Evolutionary conservation across 768 basidiomycete species (phyloP).

Genomic region (Cantharellus anzutake): DNA sequence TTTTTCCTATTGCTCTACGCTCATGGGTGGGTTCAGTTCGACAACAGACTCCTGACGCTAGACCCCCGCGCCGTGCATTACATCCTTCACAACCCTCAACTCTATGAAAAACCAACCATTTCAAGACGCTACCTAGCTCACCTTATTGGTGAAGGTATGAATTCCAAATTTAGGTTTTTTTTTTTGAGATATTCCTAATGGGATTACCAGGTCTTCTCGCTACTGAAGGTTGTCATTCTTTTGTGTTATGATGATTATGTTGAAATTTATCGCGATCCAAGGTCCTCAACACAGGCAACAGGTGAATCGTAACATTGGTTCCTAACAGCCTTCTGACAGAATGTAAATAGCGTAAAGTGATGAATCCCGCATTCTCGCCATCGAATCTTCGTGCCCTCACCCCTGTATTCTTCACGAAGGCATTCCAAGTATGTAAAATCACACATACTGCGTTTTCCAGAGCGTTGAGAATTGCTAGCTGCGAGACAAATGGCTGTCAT

Average conservation of each 20-base stretch:
- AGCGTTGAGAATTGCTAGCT: slow-evolving; percentile 18
- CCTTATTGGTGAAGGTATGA: slow-evolving; percentile 50
- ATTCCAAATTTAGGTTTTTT: slow-evolving; percentile 1
- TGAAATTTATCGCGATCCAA: neutral
- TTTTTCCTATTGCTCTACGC: slow-evolving; percentile 22
- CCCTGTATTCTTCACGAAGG: slow-evolving; percentile 42
- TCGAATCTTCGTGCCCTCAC: slow-evolving; percentile 29
- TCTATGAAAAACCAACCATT: slow-evolving; percentile 71
- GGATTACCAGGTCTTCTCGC: slow-evolving; percentile 21
- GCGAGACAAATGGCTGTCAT: slow-evolving; percentile 25
- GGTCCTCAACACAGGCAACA: slow-evolving; percentile 59
- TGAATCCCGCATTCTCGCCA: slow-evolving; percentile 34
- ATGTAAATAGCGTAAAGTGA: slow-evolving; percentile 26
- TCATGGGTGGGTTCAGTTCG: slow-evolving; percentile 24
- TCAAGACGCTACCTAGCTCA: slow-evolving; percentile 53
- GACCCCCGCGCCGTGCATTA: slow-evolving; percentile 61
- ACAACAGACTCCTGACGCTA: slow-evolving; percentile 57
- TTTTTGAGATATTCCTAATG: neutral
- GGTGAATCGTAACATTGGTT: slow-evolving; percentile 13
- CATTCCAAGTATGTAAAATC: slow-evolving; percentile 23
- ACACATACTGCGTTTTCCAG: slow-evolving; percentile 6
- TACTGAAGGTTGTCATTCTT: slow-evolving; percentile 36
- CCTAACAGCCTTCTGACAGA: slow-evolving; percentile 18
- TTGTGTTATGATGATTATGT: neutral
- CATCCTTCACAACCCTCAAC: slow-evolving; percentile 45